phyloP scores from a whole-genome alignment of 2,329 filamentous ascomycete species.

The Xylaria sp. region DNA sequence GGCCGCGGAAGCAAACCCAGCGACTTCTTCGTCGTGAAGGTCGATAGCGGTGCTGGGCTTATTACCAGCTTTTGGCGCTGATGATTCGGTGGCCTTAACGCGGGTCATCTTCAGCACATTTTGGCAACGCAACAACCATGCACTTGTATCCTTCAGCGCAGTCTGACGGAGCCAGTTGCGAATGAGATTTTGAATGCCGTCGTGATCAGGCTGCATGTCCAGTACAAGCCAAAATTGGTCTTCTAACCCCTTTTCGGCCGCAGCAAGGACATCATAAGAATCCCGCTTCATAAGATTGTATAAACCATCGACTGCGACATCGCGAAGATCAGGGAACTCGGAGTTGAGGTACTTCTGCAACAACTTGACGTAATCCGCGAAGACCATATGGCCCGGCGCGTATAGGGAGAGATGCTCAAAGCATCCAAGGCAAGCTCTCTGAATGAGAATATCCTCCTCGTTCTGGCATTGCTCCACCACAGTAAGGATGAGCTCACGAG shows the following conservation, averaged over 20 bases:
- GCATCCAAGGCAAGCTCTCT: constrained; percentile 74
- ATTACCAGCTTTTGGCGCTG: constrained; percentile 37
- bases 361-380: constrained; percentile 73
- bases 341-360: constrained; percentile 75
- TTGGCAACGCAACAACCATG: constrained; percentile 89
- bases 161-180: constrained; percentile 92
- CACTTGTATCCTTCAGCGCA: constrained; percentile 67
- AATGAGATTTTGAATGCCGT: constrained; percentile 79
- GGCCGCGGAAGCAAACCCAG: constrained; percentile 76
- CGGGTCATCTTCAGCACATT: constrained; percentile 83
- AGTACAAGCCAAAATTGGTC: constrained; percentile 88
- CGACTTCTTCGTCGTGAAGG: constrained; percentile 91
- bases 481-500: constrained; percentile 85
- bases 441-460: constrained; percentile 64
- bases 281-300: constrained; percentile 95
- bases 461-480: constrained; percentile 77
- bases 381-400: constrained; percentile 80
- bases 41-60: constrained; percentile 60
- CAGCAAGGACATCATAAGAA: constrained; percentile 72
- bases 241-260: constrained; percentile 73
- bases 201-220: constrained; percentile 69
- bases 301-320: constrained; percentile 79
- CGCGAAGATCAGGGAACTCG: constrained; percentile 61
- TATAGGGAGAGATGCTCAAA: constrained; percentile 90
- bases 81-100: constrained; percentile 54